Conservation (phyloP, 495 filamentous ascomycete species). For the Tuber brumale region DNA sequence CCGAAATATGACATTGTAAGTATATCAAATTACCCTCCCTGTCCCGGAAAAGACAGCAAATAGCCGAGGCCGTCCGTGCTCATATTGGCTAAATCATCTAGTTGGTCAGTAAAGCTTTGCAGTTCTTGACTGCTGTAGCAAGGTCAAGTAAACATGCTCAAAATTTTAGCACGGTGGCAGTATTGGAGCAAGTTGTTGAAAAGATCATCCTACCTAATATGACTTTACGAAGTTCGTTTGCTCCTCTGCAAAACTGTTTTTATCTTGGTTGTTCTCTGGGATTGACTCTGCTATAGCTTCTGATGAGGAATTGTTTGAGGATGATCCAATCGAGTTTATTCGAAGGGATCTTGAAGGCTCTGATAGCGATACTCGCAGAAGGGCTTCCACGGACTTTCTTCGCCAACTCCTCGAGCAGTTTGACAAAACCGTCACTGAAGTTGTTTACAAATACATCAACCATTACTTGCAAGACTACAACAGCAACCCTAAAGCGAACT, state of each 20-base stretch:
- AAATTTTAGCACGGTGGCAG: conserved; percentile 72
- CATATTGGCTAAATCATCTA: conserved; percentile 3
- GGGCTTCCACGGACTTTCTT: conserved; percentile 90
- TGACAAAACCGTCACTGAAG: conserved; percentile 69
- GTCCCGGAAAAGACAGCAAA: background rate
- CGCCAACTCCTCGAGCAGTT: conserved; percentile 80
- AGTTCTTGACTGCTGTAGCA: conserved; percentile 87
- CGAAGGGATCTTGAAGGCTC: conserved; percentile 91
- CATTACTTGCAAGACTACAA: conserved; percentile 66
- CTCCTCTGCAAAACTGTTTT: background rate
- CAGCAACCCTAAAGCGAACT: conserved; percentile 63
- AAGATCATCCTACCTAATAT: conserved; percentile 94
- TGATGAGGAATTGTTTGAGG: conserved; percentile 92
- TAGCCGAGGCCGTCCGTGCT: background rate
- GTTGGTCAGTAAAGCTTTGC: conserved; percentile 85
- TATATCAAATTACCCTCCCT: background rate
- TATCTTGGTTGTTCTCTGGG: background rate
- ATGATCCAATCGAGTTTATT: conserved; percentile 98
- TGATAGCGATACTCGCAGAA: conserved; percentile 82
- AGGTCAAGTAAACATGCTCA: conserved; percentile 67
- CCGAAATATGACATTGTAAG: conserved; percentile 76
- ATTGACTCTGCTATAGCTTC: conserved; percentile 51
- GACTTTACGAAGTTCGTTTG: conserved; percentile 52
- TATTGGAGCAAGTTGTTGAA: conserved; percentile 75
- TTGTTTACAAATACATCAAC: conserved; percentile 73